These are phyloP conservation scores for Tylopilus balloui DNA, from an alignment of 768 basidiomycete species.

Conservation along the genomic window DNA sequence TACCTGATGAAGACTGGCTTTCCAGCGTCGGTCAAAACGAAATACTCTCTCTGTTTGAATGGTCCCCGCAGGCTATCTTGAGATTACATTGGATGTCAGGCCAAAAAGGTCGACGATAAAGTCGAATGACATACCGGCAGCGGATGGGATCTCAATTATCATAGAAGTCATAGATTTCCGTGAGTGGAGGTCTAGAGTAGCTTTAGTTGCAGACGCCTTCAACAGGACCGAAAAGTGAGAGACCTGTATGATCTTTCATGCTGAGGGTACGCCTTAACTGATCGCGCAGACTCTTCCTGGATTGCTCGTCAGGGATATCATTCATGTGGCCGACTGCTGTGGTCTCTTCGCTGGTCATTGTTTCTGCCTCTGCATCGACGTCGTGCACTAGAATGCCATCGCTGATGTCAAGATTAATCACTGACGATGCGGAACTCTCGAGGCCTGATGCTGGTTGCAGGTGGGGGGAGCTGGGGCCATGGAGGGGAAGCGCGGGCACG, in stretches of 20 bases:
- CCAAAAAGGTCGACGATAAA: background rate
- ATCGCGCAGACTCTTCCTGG: slow-evolving; percentile 63
- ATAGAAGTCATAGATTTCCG: slow-evolving; percentile 18
- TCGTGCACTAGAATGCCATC: slow-evolving; percentile 73
- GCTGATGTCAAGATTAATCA: slow-evolving; percentile 58
- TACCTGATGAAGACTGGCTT: slow-evolving; percentile 96
- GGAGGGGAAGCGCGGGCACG: slow-evolving; percentile 52
- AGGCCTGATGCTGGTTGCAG: slow-evolving; percentile 35
- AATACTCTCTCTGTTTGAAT: slow-evolving; percentile 71
- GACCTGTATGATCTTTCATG: slow-evolving; percentile 48
- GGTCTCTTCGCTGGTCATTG: slow-evolving; percentile 49
- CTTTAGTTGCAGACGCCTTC: slow-evolving; percentile 9
- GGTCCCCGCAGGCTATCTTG: slow-evolving; percentile 16
- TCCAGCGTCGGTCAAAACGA: slow-evolving; percentile 90
- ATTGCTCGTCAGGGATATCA: slow-evolving; percentile 47
- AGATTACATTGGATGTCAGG: slow-evolving; percentile 1
- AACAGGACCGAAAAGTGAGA: background rate
- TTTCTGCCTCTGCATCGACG: slow-evolving; percentile 57
- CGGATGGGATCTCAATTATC: slow-evolving; percentile 34
- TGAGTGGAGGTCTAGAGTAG: slow-evolving; percentile 10
- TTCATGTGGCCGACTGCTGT: slow-evolving; percentile 44
- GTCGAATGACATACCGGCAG: slow-evolving; percentile 16
- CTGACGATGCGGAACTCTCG: slow-evolving; percentile 68
- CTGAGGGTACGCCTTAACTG: slow-evolving; percentile 66
- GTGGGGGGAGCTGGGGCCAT: slow-evolving; percentile 32